Percentiles rank a stretch among this genome's conserved stretches.
phyloP scores from a whole-genome alignment of 2,329 filamentous ascomycete genomes.

The Neofusicoccum cordaticola region DNA sequence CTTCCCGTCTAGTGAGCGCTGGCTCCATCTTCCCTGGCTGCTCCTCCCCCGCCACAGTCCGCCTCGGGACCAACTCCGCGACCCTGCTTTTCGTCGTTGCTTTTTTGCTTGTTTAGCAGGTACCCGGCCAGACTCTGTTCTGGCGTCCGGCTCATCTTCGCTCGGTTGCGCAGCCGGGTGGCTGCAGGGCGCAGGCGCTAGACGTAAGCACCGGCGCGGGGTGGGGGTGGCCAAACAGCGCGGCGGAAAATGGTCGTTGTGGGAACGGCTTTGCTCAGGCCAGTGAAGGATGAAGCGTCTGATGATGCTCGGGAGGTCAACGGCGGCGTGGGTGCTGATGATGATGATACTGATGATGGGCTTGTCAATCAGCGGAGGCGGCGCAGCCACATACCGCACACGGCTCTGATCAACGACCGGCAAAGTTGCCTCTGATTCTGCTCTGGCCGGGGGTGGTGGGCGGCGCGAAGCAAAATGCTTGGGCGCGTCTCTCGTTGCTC shows the following conservation, averaged over 20 bases:
- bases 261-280: neutral
- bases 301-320: neutral
- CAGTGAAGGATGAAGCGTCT: neutral
- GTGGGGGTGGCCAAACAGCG: neutral
- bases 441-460: neutral
- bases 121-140: neutral
- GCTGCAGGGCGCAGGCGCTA: neutral
- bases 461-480: neutral
- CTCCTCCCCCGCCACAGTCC: no score
- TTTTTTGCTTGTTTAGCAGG: neutral
- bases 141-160: neutral
- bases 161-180: slow-evolving; percentile 3
- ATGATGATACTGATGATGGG: neutral
- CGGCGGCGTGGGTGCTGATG: neutral
- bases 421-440: neutral
- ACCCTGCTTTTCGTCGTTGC: neutral
- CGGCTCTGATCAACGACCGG: neutral
- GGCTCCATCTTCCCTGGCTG: no score
- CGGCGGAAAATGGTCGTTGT: neutral
- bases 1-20: no score
- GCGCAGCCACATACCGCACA: neutral
- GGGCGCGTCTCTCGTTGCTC: neutral
- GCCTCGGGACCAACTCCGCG: neutral
- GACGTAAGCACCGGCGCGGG: neutral
- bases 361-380: neutral